Percentiles rank a stretch among this genome's conserved stretches.
These are phyloP conservation scores for Candida argentea DNA, from an alignment of 805 yeast species.

Conservation along the genomic window DNA sequence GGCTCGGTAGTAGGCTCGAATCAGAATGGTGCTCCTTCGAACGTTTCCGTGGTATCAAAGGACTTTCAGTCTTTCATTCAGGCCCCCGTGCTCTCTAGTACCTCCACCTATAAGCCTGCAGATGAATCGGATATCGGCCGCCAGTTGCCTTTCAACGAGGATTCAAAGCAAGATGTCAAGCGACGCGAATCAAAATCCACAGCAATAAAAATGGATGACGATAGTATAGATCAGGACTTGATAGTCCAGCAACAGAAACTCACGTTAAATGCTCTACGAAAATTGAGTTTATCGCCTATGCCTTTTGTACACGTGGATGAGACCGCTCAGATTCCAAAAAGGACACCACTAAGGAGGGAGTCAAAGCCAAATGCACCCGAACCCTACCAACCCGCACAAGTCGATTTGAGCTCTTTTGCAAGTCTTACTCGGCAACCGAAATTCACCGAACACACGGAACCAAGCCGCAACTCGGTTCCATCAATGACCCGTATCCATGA, in stretches of 20 bases:
- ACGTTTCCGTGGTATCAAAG: conserved; percentile 8
- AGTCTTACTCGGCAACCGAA: conserved; percentile 36
- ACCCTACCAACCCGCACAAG: conserved; percentile 38
- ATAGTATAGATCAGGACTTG: conserved; percentile 24
- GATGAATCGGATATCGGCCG: conserved; percentile 32
- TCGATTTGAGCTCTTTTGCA: conserved; percentile 33
- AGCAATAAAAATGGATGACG: conserved; percentile 9
- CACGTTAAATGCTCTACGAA: conserved; percentile 33
- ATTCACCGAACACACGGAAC: no score
- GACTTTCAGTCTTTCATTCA: conserved; percentile 37
- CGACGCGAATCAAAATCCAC: conserved; percentile 1
- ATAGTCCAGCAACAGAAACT: conserved; percentile 31
- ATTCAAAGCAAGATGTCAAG: conserved; percentile 2
- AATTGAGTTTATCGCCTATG: conserved; percentile 31
- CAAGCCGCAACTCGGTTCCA: no score
- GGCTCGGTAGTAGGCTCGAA: conserved; percentile 3
- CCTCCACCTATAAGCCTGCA: conserved; percentile 18
- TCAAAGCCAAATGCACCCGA: conserved; percentile 5
- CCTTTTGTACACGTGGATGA: conserved; percentile 23
- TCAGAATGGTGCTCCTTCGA: background rate
- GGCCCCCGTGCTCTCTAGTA: conserved; percentile 34
- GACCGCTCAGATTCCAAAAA: conserved; percentile 2
- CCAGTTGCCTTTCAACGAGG: conserved; percentile 27
- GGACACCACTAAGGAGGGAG: conserved; percentile 1
- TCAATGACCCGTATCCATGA: no score